Base-by-base conservation (phyloP, 768 basidiomycete genomes). In the Boletus bicolor region DNA sequence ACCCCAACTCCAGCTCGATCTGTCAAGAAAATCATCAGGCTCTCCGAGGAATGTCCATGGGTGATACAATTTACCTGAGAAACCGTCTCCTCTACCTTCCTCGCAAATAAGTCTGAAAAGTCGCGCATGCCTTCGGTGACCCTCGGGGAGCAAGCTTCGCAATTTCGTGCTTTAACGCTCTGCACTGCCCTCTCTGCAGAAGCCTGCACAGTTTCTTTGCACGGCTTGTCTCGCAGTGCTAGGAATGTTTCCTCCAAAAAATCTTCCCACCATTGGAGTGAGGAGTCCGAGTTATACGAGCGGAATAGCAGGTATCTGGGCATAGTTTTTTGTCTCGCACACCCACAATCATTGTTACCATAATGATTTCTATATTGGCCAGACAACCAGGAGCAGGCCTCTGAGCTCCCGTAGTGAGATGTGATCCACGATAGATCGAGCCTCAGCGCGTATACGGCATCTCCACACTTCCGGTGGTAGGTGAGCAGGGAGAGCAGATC, bases 401-500 rank as follows among this genome's bases (percentile, higher is more conserved):
- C 19, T 2, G 15, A n/a, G 14, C 30, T 39, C 24, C 39, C 32
- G 6, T 58, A 58, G 28, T 51, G 54, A 21, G 32, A 14, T 37
- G 2, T 46, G 28, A 69, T 63, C 58, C 65, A 62, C 1, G 44
- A 51, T 7, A 56, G 43, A 28, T 62, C 9, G 0, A 8, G 5
- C 19, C 35, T 42, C n/a, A 62, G 37, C 0, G 24, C 42, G n/a
- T 53, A 49, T 5, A 55, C 60, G 7, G 58, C 62, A 1, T 57
- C 44, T 3, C 58, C 39, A 12, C 68, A 69, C 6, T 17, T 24
- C n/a, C 24, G 12, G 24, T 65, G 66, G 37, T 68, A 65, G 24
- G 51, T 58, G 9, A 65, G 52, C 8, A 73, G 41, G 4, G 58
- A 36, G 36, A 69, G 64, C 4, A 73, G 53, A 14, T 64, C 65